These are phyloP conservation scores for Bolboschoenus planiculmis DNA, from an alignment of 176 grass and related monocot genomes.

Conservation along the genomic window DNA sequence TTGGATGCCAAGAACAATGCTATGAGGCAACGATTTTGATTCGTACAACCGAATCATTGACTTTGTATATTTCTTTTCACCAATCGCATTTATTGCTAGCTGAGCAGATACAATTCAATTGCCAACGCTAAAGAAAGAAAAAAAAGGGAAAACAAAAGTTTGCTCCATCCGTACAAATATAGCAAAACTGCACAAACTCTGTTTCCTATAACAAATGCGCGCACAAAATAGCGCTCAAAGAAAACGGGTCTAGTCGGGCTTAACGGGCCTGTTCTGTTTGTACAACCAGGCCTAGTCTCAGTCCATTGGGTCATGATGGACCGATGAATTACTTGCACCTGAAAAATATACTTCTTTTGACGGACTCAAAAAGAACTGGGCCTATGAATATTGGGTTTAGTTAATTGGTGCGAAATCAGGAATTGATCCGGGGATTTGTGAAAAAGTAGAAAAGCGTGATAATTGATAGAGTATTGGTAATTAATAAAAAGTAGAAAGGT, in stretches of 20 bases:
- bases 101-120: neutral
- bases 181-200: neutral
- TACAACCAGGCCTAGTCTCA: neutral
- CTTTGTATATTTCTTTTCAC: neutral
- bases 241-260: neutral
- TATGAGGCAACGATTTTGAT: neutral
- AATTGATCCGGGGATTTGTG: neutral
- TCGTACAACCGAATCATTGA: neutral
- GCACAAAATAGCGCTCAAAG: neutral
- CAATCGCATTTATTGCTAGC: slow-evolving; percentile 8
- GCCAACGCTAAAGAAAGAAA: neutral
- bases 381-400: neutral
- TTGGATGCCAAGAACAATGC: slow-evolving; percentile 12
- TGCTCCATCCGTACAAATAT: neutral
- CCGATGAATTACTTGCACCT: neutral
- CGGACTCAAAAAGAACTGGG: neutral
- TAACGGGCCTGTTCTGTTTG: neutral
- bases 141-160: neutral
- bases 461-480: neutral
- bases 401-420: neutral
- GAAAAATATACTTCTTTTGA: neutral
- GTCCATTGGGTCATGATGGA: neutral
- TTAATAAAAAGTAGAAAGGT: neutral
- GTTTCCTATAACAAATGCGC: neutral
- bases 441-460: slow-evolving; percentile 3